Base-by-base conservation (phyloP, 768 basidiomycete genomes). In the Megacollybia marginata region DNA sequence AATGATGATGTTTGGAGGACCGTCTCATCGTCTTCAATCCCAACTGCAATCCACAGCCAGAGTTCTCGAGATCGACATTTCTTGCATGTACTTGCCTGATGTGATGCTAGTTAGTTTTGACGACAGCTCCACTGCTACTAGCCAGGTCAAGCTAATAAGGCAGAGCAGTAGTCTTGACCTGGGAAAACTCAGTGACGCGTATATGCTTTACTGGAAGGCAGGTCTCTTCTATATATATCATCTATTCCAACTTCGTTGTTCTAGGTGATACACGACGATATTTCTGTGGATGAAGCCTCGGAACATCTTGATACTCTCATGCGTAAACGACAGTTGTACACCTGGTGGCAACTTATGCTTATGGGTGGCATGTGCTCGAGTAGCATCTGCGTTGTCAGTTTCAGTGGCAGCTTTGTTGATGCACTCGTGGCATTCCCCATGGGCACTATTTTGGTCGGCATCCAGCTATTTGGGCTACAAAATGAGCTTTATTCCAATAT, bases 1-100 rank as follows among this genome's bases (percentile, higher is more conserved):
- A 9, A 82, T 93, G 75, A 93, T 92, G 88, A 88, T 87, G 79
- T 91, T 88, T 55, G 90, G 89, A 9, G 84, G 83, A 5, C 88
- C 89, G 16, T 78, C 84, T 11, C 88, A 94, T 62, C 84, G 90
- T 38, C 73, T 93, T 16, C 88, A 84, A 58, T 76, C 87, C 1
- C 89, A 92, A 61, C 81, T 92, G 49, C 80, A 82, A 60, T 82
- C 85, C 12, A 88, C 89, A 1, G 88, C 83, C 12, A 75, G 74
- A 7, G 87, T 92, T 12, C 76, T 93, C 20, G 89, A 92, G 54
- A 73, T 92, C 51, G 74, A 70, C 45, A 55, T 70, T 44, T 81
- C 79, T 59, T 85, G 88, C 65, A 73, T 92, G 64, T 88, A 88
- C 59, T 65, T 87, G 23, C 84, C 85, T 4, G 82, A 83, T 53